Base-by-base conservation (phyloP, 805 yeast species). In the Saccharomycopsis selenospora region DNA sequence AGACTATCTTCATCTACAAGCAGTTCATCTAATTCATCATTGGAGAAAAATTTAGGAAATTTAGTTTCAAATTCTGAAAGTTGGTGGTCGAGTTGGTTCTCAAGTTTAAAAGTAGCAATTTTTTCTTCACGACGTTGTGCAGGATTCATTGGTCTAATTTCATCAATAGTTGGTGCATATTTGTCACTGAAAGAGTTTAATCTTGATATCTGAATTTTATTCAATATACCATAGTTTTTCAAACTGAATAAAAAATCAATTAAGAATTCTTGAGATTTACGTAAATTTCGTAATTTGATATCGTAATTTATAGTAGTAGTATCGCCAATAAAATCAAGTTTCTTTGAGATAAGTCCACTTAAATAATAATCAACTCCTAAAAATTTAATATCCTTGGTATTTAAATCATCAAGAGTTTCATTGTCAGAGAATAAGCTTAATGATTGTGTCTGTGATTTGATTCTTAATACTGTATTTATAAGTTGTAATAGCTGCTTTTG, bases 381-480 rank as follows among this genome's bases (percentile, higher is more conserved):
- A 55, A 75, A 85, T 49, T 77, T 78, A 17, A 89, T 60, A 40
- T 85, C 79, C 3, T 66, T 61, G 0, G 95, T 82, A 36, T 75
- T 69, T 8, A 89, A 58, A 56, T 89, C 97, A 0, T 79, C 85
- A 2, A 85, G 50, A 0, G 71, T 59, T 60, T 89, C 96, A 61
- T 87, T 87, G 10, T 66, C 64, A 56, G 91, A 83, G 65, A 85
- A 88, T 22, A 88, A 61, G 2, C 79, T 70, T 14, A 80, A 63
- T n/a, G 66, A 64, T 10, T 69, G 65, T 1, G 82, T 68, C 10
- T 68, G 60, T 1, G 56, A 52, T 52, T 74, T 69, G 28, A 83
- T 61, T n/a, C 66, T 56, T n/a, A 68, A 56, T 56, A 80, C 68
- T 44, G 68, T 66, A 23, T 67, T 64, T 20, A 79, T 67, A 3